Conservation (phyloP, 1,284 basidiomycete species). For the Cryptococcus maquisensis region DNA sequence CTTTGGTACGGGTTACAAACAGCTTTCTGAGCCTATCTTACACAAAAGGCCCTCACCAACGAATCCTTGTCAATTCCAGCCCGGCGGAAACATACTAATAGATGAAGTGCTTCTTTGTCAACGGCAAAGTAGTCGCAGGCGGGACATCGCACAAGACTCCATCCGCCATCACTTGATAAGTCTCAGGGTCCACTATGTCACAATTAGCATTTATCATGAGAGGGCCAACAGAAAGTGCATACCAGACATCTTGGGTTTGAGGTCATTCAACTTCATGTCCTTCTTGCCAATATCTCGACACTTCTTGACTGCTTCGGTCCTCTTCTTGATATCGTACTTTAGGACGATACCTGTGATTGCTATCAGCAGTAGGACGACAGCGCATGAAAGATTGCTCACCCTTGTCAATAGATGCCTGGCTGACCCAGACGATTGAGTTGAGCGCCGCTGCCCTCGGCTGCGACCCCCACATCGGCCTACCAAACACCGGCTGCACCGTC, state of each 20-base stretch:
- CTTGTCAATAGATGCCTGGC: constrained; percentile 63
- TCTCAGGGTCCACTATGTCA: constrained; percentile 78
- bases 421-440: constrained; percentile 82
- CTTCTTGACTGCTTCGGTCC: constrained; percentile 66
- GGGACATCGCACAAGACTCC: constrained; percentile 69
- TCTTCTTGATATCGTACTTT: constrained; percentile 71
- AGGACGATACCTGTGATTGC: constrained; percentile 54
- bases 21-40: too few species aligned
- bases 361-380: neutral
- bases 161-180: constrained; percentile 79
- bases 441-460: constrained; percentile 67
- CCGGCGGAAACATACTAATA: constrained; percentile 18
- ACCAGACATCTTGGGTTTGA: constrained; percentile 67
- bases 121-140: constrained; percentile 67
- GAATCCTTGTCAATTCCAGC: too few species aligned
- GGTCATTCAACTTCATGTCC: constrained; percentile 90
- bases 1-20: too few species aligned
- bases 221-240: constrained; percentile 6
- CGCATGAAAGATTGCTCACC: constrained; percentile 42
- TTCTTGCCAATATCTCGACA: constrained; percentile 75
- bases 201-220: neutral
- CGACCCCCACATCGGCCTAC: constrained; percentile 85
- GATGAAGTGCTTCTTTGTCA: constrained; percentile 60
- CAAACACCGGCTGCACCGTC: constrained; percentile 81
- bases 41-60: too few species aligned